Evolutionary conservation across 257 asterid species (phyloP), one percentile per base, ranked within the genome.

Genomic region (Primulina eburnea): DNA sequence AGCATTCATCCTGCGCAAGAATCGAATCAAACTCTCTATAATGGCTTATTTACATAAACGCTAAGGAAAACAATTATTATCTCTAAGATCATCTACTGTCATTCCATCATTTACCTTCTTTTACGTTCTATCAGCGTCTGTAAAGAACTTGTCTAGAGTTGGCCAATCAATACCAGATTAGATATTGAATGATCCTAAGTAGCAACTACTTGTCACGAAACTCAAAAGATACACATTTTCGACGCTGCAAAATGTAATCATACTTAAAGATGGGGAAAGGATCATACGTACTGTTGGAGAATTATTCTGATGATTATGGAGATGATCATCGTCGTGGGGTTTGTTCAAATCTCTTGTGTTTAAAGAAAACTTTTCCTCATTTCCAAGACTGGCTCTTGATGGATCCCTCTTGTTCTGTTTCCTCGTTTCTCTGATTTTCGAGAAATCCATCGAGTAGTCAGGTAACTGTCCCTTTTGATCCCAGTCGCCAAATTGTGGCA

Each of bases 401-500:
- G 87, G 83, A 11, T 89, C 96, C 78, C 86, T 80, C 81, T 91
- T 91, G 90, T 91, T 91, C 73, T 89, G 97, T 73, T 89, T 91
- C 77, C 96, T 82, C 84, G 79, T 91, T 76, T 89, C 97, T 78
- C 97, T 72, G 66, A 91, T 87, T 77, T 91, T 91, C 0, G 96
- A 80, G 71, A 91, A 91, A 74, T 91, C 97, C 95, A 91, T 70
- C 0, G 97, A 91, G 77, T 91, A 91, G 64, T 89, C 96, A 1
- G 97, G 96, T 81, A 89, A 30, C 0, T 66, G 79, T 14, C 95
- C 93, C 80, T 91, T 87, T 67, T 89, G 97, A 71, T 91, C 97
- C 97, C 97, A 91, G 75, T 91, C 96, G 24, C 97, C 97, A 74
- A 91, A 91, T 50, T 91, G 97, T 50, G 97, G 96, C 78, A 91